Percentiles rank a stretch among this genome's conserved stretches.
These are phyloP conservation scores for Fusarium heterosporum DNA, from an alignment of 2,329 filamentous ascomycete genomes.

Conservation along the genomic window DNA sequence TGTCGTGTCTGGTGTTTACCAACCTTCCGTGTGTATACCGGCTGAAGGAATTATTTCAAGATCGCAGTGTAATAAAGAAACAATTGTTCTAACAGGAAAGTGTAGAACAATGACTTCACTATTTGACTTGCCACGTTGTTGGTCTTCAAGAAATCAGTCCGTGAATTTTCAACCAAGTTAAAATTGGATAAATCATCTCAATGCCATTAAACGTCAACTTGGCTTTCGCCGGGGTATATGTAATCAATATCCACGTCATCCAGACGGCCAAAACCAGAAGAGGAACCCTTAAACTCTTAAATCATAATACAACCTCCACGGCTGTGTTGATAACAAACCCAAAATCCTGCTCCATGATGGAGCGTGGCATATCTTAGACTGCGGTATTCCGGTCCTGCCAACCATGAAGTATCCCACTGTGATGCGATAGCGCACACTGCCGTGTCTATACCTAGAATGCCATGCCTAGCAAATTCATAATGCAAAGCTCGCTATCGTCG, in stretches of 20 bases:
- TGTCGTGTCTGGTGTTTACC: not conserved
- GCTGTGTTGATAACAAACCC: constrained; percentile 3
- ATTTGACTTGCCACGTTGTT: too few species aligned
- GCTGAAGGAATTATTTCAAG: not conserved
- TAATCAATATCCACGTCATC: constrained; percentile 42
- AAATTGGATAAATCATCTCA: constrained; percentile 10
- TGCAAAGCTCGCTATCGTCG: constrained; percentile 30
- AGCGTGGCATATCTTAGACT: constrained; percentile 12
- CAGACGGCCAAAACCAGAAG: constrained; percentile 26
- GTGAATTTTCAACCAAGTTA: not conserved
- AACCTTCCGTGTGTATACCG: not conserved
- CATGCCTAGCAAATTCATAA: constrained; percentile 8
- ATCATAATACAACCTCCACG: constrained; percentile 18
- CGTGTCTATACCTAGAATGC: constrained; percentile 30
- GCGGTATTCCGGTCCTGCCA: constrained; percentile 25
- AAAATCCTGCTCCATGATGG: constrained; percentile 3
- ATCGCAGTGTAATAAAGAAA: too few species aligned
- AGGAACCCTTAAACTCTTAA: constrained; percentile 17
- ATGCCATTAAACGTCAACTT: constrained; percentile 46
- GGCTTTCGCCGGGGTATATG: constrained; percentile 49
- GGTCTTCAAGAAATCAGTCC: not conserved
- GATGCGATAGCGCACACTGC: constrained; percentile 30
- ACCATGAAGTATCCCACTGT: constrained; percentile 5
- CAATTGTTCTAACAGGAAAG: too few species aligned
- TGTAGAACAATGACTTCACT: too few species aligned